Percentiles rank a stretch among this genome's conserved stretches.
phyloP scores from a whole-genome alignment of 2,329 filamentous ascomycete species.

The Aspergillus cejpii region DNA sequence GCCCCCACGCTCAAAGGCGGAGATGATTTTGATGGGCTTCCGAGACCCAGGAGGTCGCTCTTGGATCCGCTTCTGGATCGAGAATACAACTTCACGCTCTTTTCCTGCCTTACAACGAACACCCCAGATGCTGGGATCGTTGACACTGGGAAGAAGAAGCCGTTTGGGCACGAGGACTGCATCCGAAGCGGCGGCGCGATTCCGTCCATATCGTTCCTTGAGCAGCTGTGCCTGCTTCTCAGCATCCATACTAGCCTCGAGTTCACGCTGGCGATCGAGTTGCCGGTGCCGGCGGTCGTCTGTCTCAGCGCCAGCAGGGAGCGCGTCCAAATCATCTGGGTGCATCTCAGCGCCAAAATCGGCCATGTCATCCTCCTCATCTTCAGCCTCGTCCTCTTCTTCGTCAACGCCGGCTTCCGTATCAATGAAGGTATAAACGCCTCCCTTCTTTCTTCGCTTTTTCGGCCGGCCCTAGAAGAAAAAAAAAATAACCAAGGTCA shows the following conservation, averaged over 20 bases:
- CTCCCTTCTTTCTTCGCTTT: conserved; percentile 69
- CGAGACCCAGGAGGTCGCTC: conserved; percentile 66
- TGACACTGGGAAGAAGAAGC: conserved; percentile 80
- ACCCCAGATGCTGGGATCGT: conserved; percentile 94
- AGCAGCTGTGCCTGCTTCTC: conserved; percentile 86
- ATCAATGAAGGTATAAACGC: conserved; percentile 85
- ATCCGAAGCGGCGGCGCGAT: conserved; percentile 61
- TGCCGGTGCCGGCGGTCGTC: conserved; percentile 92
- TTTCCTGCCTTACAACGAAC: conserved; percentile 92
- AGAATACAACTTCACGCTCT: conserved; percentile 82
- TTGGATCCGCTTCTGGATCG: conserved; percentile 80
- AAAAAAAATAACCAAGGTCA: conserved; percentile 12
- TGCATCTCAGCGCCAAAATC: conserved; percentile 86
- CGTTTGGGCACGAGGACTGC: conserved; percentile 75
- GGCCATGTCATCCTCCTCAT: conserved; percentile 79
- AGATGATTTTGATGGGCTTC: conserved; percentile 75
- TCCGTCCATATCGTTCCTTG: conserved; percentile 79
- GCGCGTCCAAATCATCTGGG: conserved; percentile 77
- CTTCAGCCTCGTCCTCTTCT: conserved; percentile 79
- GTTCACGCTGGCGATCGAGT: conserved; percentile 83
- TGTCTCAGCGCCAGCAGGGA: conserved; percentile 65
- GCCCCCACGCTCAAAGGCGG: conserved; percentile 82
- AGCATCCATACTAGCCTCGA: conserved; percentile 80
- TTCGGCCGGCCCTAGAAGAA: conserved; percentile 58
- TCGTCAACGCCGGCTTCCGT: conserved; percentile 97